These are phyloP conservation scores for Neohortaea acidophila DNA, from an alignment of 495 filamentous ascomycete species.

Conservation along the genomic window DNA sequence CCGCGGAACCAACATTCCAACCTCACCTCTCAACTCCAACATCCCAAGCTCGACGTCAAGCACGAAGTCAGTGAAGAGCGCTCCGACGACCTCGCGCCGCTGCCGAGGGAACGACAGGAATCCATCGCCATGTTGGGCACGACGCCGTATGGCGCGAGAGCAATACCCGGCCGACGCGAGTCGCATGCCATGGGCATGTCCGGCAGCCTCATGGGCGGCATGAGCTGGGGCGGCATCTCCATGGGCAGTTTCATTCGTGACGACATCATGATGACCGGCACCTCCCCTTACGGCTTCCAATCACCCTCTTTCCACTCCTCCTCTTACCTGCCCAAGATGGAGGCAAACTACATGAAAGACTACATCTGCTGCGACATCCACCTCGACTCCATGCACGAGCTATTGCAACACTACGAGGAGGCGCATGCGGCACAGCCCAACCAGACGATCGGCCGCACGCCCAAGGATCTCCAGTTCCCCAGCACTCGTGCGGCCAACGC, in stretches of 20 bases:
- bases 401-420: slow-evolving; percentile 94
- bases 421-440: slow-evolving; percentile 56
- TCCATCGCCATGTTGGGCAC: slow-evolving; percentile 41
- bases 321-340: slow-evolving; percentile 91
- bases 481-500: slow-evolving; percentile 28
- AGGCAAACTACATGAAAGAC: slow-evolving; percentile 92
- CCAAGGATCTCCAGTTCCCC: slow-evolving; percentile 36
- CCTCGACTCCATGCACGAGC: slow-evolving; percentile 79
- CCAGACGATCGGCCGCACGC: slow-evolving; percentile 35
- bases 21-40: slow-evolving; percentile 45
- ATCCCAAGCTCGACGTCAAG: slow-evolving; percentile 26
- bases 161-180: slow-evolving; percentile 72
- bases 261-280: slow-evolving; percentile 94
- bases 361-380: slow-evolving; percentile 84
- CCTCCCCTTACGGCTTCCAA: slow-evolving; percentile 78
- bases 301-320: slow-evolving; percentile 94
- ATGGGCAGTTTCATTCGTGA: slow-evolving; percentile 94
- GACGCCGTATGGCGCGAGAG: slow-evolving; percentile 57
- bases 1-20: slow-evolving; percentile 49
- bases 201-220: slow-evolving; percentile 75
- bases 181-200: slow-evolving; percentile 40
- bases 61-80: slow-evolving; percentile 24
- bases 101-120: slow-evolving; percentile 53
- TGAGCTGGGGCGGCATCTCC: slow-evolving; percentile 96
- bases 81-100: slow-evolving; percentile 36